Percentiles rank a stretch among this genome's conserved stretches.
Evolutionary conservation across 2,329 filamentous ascomycete species (phyloP).

Genomic region (Neopestalotiopsis sp.): DNA sequence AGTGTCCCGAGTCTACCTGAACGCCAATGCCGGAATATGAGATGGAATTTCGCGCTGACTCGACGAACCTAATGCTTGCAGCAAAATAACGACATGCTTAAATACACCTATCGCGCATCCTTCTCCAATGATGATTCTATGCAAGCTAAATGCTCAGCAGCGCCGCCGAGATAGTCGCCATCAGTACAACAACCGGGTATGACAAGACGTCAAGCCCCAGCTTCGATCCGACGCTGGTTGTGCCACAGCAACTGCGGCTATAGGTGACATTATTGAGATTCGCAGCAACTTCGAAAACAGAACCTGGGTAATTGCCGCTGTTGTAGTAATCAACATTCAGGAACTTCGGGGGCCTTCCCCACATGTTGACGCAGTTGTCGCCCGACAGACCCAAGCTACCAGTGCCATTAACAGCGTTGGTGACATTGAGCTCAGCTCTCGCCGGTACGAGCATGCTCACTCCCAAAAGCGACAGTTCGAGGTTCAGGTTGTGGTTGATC

Average conservation of each 20-base stretch:
- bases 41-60: background rate
- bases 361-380: conserved; percentile 64
- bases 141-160: background rate
- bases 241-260: conserved; percentile 63
- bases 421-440: conserved; percentile 70
- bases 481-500: conserved; percentile 90
- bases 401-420: conserved; percentile 69
- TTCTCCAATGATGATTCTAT: background rate
- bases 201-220: conserved; percentile 2
- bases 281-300: conserved; percentile 78
- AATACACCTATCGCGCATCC: background rate
- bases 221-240: conserved; percentile 25
- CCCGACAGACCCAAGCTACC: conserved; percentile 72
- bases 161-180: background rate
- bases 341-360: conserved; percentile 76
- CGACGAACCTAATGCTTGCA: background rate
- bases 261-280: conserved; percentile 77
- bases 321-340: conserved; percentile 89
- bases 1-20: conserved; percentile 14
- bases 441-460: conserved; percentile 73
- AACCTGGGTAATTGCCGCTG: conserved; percentile 67
- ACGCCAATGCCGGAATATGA: conserved; percentile 6
- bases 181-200: background rate
- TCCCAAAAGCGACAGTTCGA: conserved; percentile 72
- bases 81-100: background rate